Percentiles rank a stretch among this genome's conserved stretches.
Evolutionary conservation across 345 rosid species (phyloP).

Genomic region (Erucastrum elatum): DNA sequence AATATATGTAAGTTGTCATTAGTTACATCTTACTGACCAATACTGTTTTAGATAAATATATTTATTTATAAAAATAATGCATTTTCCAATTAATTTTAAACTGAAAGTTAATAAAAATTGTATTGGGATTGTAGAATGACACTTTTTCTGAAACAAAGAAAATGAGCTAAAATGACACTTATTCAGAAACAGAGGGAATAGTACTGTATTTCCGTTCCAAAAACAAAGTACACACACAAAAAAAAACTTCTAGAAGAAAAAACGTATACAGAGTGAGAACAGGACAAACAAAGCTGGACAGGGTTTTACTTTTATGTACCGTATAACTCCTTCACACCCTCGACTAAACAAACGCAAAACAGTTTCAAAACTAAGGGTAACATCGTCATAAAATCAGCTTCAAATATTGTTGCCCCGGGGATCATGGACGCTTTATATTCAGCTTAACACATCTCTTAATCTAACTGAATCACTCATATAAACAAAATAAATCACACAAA

Average conservation of each 20-base stretch:
- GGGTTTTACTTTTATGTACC: neutral
- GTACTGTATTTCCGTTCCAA: neutral
- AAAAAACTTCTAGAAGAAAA: neutral
- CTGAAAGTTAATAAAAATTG: no score
- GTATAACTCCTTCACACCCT: slow-evolving; percentile 1
- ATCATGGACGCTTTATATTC: slow-evolving; percentile 23
- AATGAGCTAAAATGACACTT: no score
- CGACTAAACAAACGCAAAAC: neutral
- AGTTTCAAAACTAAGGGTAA: neutral
- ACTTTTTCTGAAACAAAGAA: no score
- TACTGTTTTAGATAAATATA: no score
- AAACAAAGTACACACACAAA: slow-evolving; percentile 6
- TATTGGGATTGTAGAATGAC: no score
- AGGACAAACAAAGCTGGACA: slow-evolving; percentile 19
- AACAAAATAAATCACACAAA: neutral
- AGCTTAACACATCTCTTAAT: neutral
- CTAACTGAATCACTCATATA: slow-evolving; percentile 18
- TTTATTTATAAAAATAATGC: no score
- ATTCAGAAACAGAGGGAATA: no score
- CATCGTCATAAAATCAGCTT: neutral
- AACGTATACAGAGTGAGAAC: slow-evolving; percentile 21
- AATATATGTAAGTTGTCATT: no score
- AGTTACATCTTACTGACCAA: no score
- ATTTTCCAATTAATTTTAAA: no score
- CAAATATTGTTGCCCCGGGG: slow-evolving; percentile 26